These are phyloP conservation scores for Thelonectria discophora DNA, from an alignment of 2,329 filamentous ascomycete species.

Conservation along the genomic window DNA sequence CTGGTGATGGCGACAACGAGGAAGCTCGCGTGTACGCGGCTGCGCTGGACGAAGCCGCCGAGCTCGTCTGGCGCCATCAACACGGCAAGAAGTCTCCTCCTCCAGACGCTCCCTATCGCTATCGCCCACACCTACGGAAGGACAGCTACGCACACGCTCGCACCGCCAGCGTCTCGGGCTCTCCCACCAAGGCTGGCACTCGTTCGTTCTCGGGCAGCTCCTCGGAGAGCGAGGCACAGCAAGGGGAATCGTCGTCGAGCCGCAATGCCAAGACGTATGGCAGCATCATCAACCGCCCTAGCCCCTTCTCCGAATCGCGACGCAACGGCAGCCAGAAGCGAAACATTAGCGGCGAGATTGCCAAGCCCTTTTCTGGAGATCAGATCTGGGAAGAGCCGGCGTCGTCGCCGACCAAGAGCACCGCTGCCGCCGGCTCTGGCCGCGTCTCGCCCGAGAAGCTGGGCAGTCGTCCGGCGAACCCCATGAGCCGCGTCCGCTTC, in stretches of 20 bases:
- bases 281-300: slow-evolving; percentile 49
- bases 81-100: slow-evolving; percentile 62
- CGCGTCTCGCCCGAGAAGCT: slow-evolving; percentile 47
- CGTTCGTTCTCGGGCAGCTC: slow-evolving; percentile 64
- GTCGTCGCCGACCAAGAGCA: slow-evolving; percentile 39
- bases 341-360: slow-evolving; percentile 74
- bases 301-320: slow-evolving; percentile 53
- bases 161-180: slow-evolving; percentile 64
- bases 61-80: slow-evolving; percentile 81
- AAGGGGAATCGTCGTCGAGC: slow-evolving; percentile 24
- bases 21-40: slow-evolving; percentile 74
- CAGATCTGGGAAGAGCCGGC: slow-evolving; percentile 92
- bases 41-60: slow-evolving; percentile 79
- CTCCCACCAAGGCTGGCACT: slow-evolving; percentile 48
- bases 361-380: slow-evolving; percentile 75
- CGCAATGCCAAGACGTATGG: slow-evolving; percentile 53
- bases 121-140: slow-evolving; percentile 74
- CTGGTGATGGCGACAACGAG: slow-evolving; percentile 54
- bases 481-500: slow-evolving; percentile 49
- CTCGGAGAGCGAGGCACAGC: slow-evolving; percentile 55
- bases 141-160: slow-evolving; percentile 76
- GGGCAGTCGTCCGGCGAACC: slow-evolving; percentile 46
- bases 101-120: slow-evolving; percentile 72
- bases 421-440: slow-evolving; percentile 29
- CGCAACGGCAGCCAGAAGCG: slow-evolving; percentile 73